Evolutionary conservation across 495 filamentous ascomycete species (phyloP), one percentile per base, ranked within the genome.

Genomic region (Annulohypoxylon moriforme): DNA sequence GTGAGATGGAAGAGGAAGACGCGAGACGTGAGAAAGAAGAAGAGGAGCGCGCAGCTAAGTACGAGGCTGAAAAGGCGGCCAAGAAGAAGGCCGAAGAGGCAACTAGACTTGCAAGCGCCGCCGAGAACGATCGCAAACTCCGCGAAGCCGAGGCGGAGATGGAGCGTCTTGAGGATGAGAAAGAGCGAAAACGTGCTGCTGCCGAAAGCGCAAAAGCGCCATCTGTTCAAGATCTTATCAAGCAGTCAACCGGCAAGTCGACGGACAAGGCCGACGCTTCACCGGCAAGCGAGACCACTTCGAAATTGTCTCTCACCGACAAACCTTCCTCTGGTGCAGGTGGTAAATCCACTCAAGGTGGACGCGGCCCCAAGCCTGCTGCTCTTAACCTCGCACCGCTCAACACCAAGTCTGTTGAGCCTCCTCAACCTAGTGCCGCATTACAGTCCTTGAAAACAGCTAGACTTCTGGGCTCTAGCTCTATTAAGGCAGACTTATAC

Each of bases 381-480:
- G 88, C 90, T 24, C 88, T 97, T 68, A 97, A 96, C 81, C 84
- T 97, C 56, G 90, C 94, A 52, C 84, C 84, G 20, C 78, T 88
- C 63, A 96, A 91, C 57, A 89, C 85, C 56, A 94, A 92, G 80
- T 81, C 91, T 42, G 89, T 94, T 18, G 96, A 98, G 81, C 91
- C 96, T 47, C 87, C 92, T 38, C 93, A 96, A 78, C 94, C 93
- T 4, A 98, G 92, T 63, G 92, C 96, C 33, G 94, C 93, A 47
- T 91, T 99, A 75, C 94, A 95, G 78, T 89, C 95, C 13, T 86
- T 99, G 34, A 91, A 91, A 76, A 93, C 93, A 7, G 94, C 96
- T 61, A 91, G 94, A 24, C 93, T 94, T 79, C 81, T 99, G 31
- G 84, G 88, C 4, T 73, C 70, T 9, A 80, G 68, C 20, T 81